Evolutionary conservation across 2,329 filamentous ascomycete genomes (phyloP).

Genomic region (Alternaria solani): DNA sequence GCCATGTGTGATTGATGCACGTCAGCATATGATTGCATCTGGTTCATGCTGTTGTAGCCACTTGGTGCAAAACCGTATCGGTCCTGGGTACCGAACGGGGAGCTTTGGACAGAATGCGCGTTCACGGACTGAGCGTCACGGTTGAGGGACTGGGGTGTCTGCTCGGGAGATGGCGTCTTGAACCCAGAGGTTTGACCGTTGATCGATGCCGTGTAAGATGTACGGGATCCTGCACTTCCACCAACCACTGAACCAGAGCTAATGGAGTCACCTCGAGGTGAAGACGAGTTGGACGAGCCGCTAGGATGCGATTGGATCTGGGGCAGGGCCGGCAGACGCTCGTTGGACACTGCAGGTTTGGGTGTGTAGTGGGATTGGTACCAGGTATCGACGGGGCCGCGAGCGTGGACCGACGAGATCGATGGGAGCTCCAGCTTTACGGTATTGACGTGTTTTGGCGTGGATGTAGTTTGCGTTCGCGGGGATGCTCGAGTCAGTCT

Average conservation of each 20-base stretch:
- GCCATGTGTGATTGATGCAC: slow-evolving; percentile 80
- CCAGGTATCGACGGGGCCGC: slow-evolving; percentile 77
- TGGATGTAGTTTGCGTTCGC: slow-evolving; percentile 9
- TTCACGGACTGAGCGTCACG: slow-evolving; percentile 48
- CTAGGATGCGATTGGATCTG: slow-evolving; percentile 69
- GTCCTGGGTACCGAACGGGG: slow-evolving; percentile 51
- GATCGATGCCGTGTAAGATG: slow-evolving; percentile 64
- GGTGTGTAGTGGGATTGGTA: slow-evolving; percentile 73
- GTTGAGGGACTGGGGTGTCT: slow-evolving; percentile 59
- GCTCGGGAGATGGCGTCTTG: slow-evolving; percentile 80
- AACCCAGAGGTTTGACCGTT: slow-evolving; percentile 64
- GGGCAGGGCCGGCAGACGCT: slow-evolving; percentile 76
- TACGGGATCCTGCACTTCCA: slow-evolving; percentile 62
- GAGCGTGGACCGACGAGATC: slow-evolving; percentile 82
- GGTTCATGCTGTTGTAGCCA: slow-evolving; percentile 75
- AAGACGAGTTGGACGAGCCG: slow-evolving; percentile 75
- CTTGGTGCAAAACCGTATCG: slow-evolving; percentile 48
- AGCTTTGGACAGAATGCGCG: slow-evolving; percentile 50
- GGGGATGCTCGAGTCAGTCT: slow-evolving; percentile 27
- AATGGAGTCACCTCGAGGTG: slow-evolving; percentile 79
- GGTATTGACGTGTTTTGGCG: slow-evolving; percentile 61
- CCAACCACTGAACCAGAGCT: slow-evolving; percentile 64
- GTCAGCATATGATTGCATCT: slow-evolving; percentile 82
- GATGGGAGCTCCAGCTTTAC: slow-evolving; percentile 95
- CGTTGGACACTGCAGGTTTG: slow-evolving; percentile 72